Evolutionary conservation across 495 filamentous ascomycete genomes (phyloP).

Genomic region (Aspergillus nanangensis): DNA sequence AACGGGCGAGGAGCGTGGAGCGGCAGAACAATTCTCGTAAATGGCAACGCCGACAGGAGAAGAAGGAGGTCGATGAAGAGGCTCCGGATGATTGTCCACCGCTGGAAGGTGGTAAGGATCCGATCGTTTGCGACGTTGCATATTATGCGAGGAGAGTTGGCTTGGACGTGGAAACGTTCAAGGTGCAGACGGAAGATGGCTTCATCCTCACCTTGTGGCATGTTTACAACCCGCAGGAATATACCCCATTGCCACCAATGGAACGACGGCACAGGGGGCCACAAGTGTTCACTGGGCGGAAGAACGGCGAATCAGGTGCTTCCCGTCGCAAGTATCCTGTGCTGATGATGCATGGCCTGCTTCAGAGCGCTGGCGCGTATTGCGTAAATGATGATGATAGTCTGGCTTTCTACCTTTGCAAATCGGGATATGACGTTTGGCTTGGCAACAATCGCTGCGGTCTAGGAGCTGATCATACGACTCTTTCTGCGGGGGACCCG

Average conservation of each 20-base stretch:
- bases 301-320: slow-evolving; percentile 21
- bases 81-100: slow-evolving; percentile 56
- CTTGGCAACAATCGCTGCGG: slow-evolving; percentile 94
- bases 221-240: slow-evolving; percentile 79
- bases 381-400: slow-evolving; percentile 88
- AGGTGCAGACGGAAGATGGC: slow-evolving; percentile 91
- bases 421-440: slow-evolving; percentile 95
- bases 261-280: slow-evolving; percentile 30
- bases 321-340: slow-evolving; percentile 69
- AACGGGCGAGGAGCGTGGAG: slow-evolving; percentile 50
- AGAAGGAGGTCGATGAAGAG: slow-evolving; percentile 33
- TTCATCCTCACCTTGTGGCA: slow-evolving; percentile 89
- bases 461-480: slow-evolving; percentile 68
- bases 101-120: slow-evolving; percentile 76
- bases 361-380: slow-evolving; percentile 85
- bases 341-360: slow-evolving; percentile 80
- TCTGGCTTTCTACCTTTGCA: slow-evolving; percentile 87
- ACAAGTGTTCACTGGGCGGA: slow-evolving; percentile 25
- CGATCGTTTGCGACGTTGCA: slow-evolving; percentile 68
- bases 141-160: slow-evolving; percentile 91
- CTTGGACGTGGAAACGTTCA: slow-evolving; percentile 76
- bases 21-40: slow-evolving; percentile 51
- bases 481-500: slow-evolving; percentile 69
- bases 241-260: slow-evolving; percentile 42
- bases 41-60: slow-evolving; percentile 53